A percentile compares a stretch with the other conserved stretches of the same genome.
Evolutionary conservation across 495 filamentous ascomycete species (phyloP).

Genomic region (Daldinia bambusicola): DNA sequence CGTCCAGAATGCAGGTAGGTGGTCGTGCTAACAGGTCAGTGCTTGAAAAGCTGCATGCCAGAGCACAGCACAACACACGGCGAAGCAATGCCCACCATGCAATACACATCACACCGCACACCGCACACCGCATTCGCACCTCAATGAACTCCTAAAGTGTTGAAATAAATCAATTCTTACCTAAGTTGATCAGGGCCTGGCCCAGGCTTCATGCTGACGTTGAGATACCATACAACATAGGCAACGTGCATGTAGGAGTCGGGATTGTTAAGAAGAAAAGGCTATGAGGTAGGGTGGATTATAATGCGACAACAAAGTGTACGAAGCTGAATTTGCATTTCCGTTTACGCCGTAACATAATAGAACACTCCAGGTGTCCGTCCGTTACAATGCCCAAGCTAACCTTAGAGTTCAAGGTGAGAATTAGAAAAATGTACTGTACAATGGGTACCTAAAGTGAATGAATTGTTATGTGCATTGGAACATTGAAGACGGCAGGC

Average conservation of each 20-base stretch:
- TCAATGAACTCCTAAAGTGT: conserved; percentile 3
- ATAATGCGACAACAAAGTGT: conserved; percentile 28
- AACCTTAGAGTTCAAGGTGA: background rate
- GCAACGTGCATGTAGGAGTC: conserved; percentile 29
- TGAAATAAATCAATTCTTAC: conserved; percentile 30
- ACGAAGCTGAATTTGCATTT: conserved; percentile 38
- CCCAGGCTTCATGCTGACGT: conserved; percentile 44
- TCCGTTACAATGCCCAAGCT: background rate
- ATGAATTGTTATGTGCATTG: background rate
- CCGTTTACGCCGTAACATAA: conserved; percentile 42
- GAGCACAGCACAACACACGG: conserved; percentile 15
- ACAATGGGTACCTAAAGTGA: background rate
- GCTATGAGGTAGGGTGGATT: conserved; percentile 24
- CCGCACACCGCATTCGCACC: conserved; percentile 22
- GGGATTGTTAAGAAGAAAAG: conserved; percentile 18
- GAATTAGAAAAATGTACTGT: background rate
- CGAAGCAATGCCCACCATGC: conserved; percentile 12
- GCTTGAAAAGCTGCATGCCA: conserved; percentile 32
- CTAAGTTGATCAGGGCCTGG: conserved; percentile 40
- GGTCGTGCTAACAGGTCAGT: conserved; percentile 28
- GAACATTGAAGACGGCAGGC: conserved; percentile 7
- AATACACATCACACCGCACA: conserved; percentile 20
- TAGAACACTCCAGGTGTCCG: conserved; percentile 18
- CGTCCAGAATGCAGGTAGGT: conserved; percentile 8
- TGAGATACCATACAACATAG: conserved; percentile 33